Conservation (phyloP, 108 stramenopile species). For the Epipyxis sp. region DNA sequence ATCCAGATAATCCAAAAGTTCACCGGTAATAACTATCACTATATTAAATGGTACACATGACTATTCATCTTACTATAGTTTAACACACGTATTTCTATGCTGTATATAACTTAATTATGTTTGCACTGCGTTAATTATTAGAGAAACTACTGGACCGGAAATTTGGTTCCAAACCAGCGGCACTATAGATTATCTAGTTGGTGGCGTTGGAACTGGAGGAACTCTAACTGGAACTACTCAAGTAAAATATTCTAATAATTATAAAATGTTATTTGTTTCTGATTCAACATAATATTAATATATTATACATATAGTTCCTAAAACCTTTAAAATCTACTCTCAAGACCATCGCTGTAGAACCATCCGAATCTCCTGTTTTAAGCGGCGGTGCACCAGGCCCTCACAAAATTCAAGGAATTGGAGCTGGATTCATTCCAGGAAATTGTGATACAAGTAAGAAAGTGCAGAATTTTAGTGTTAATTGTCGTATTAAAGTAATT, state of each 20-base stretch:
- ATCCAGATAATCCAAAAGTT: conserved; percentile 82
- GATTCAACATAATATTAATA: too few relatives aligned
- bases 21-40: too few relatives aligned
- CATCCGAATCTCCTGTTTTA: conserved; percentile 53
- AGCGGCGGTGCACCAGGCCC: conserved; percentile 59
- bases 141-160: conserved; percentile 72
- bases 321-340: conserved; percentile 59
- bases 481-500: too few relatives aligned
- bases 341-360: conserved; percentile 68
- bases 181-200: conserved; percentile 70
- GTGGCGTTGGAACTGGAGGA: conserved; percentile 66
- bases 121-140: too few relatives aligned
- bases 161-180: conserved; percentile 58
- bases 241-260: not conserved
- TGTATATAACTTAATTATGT: too few relatives aligned
- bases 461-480: conserved; percentile 64
- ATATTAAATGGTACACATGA: too few relatives aligned
- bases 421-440: conserved; percentile 57
- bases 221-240: conserved; percentile 57
- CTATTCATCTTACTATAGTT: too few relatives aligned
- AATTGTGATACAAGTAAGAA: conserved; percentile 56
- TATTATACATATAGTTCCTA: conserved; percentile 52
- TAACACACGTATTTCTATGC: too few relatives aligned
- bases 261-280: too few relatives aligned
- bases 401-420: conserved; percentile 74